Conservation (phyloP, 495 filamentous ascomycete species). For the Hypoxylon cercidicola region DNA sequence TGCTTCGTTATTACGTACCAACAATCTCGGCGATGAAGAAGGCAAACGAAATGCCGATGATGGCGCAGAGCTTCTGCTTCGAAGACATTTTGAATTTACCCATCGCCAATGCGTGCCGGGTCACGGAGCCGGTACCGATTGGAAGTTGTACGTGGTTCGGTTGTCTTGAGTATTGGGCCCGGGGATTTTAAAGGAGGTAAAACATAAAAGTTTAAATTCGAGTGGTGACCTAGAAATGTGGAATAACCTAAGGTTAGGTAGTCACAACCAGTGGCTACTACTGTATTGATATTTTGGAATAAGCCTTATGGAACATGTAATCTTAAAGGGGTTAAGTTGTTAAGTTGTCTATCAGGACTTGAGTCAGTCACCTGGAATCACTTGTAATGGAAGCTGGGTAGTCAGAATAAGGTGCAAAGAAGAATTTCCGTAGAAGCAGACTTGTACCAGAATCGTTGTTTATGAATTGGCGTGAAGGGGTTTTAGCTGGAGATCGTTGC, state of each 20-base stretch:
- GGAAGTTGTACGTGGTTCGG: conserved; percentile 3
- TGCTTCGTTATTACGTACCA: conserved; percentile 48
- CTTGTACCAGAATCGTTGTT: background rate
- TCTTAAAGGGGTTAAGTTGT: too few species aligned
- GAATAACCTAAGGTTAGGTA: too few species aligned
- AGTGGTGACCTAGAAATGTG: too few species aligned
- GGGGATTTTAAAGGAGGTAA: too few species aligned
- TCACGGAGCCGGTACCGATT: conserved; percentile 8
- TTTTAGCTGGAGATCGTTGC: conserved; percentile 6
- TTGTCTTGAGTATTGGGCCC: background rate
- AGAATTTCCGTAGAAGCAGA: background rate
- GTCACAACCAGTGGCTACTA: too few species aligned
- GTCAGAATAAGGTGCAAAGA: conserved; percentile 1
- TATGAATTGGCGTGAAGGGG: conserved; percentile 10
- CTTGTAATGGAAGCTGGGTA: background rate
- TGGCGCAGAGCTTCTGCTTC: conserved; percentile 73
- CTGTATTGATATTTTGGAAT: too few species aligned
- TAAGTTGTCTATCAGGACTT: background rate
- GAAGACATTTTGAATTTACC: conserved; percentile 47
- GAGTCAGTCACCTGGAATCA: conserved; percentile 3
- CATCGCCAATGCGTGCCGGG: conserved; percentile 34
- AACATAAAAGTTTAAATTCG: too few species aligned
- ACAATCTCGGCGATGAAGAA: conserved; percentile 90
- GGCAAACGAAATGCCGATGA: conserved; percentile 79
- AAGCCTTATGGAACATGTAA: too few species aligned